phyloP scores from a whole-genome alignment of 2,329 filamentous ascomycete genomes.

The Scolecobasidium constrictum region DNA sequence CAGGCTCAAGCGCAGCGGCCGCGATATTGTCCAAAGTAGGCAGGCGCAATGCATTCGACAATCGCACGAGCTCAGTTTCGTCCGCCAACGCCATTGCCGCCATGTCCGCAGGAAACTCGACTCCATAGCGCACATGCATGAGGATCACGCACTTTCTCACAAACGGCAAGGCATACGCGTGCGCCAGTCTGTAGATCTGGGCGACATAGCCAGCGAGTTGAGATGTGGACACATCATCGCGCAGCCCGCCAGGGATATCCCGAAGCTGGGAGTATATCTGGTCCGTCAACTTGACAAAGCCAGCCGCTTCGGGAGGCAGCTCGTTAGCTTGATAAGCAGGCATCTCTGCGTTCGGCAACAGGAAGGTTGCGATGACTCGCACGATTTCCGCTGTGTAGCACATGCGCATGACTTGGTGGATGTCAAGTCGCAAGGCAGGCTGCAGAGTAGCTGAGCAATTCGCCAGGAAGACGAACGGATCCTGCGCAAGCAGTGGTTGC shows the following conservation, averaged over 20 bases:
- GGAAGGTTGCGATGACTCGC: constrained; percentile 57
- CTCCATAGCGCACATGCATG: constrained; percentile 76
- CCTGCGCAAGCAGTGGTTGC: constrained; percentile 51
- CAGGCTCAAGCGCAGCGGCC: constrained; percentile 23
- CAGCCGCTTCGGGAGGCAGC: not conserved
- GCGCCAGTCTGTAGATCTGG: constrained; percentile 27
- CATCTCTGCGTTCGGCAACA: constrained; percentile 11
- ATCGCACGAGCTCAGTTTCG: constrained; percentile 68
- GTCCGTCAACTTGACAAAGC: not conserved
- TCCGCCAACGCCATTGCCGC: constrained; percentile 45
- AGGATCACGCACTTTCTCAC: constrained; percentile 76
- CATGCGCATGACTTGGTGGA: constrained; percentile 68
- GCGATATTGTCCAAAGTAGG: constrained; percentile 70
- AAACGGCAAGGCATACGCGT: constrained; percentile 82
- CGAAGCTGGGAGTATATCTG: not conserved
- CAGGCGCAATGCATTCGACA: constrained; percentile 64
- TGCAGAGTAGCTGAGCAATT: constrained; percentile 64
- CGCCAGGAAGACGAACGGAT: constrained; percentile 71
- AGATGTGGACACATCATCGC: not conserved
- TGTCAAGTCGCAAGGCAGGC: constrained; percentile 57
- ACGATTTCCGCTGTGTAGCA: constrained; percentile 89
- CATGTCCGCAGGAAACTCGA: constrained; percentile 69
- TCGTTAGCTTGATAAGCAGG: not conserved
- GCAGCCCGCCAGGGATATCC: not conserved
- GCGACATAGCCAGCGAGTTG: not conserved